phyloP scores from a whole-genome alignment of 306 rosid genomes.

The Prinsepia uniflora region DNA sequence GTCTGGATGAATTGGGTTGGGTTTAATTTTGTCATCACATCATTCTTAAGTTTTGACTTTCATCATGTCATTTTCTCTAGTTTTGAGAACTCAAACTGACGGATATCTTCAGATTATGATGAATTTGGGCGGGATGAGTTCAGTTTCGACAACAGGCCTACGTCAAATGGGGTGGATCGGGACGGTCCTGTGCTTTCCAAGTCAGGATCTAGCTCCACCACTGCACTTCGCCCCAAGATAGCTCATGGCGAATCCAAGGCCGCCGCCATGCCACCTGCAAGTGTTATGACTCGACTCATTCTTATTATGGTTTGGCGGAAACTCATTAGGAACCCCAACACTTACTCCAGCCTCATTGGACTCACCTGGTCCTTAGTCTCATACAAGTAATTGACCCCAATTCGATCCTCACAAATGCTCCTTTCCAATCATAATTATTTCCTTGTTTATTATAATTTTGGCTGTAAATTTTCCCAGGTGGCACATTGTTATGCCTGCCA shows the following conservation, averaged over 20 bases:
- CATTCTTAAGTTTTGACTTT: no score
- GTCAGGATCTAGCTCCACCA: slow-evolving; percentile 74
- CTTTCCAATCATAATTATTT: neutral
- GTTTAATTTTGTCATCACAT: neutral
- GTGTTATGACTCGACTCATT: slow-evolving; percentile 80
- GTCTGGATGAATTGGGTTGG: slow-evolving; percentile 17
- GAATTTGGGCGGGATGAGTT: slow-evolving; percentile 78
- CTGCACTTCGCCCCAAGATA: slow-evolving; percentile 72
- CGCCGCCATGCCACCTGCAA: slow-evolving; percentile 66
- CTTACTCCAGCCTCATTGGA: slow-evolving; percentile 79
- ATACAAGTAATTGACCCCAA: slow-evolving; percentile 43
- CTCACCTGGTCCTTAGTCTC: slow-evolving; percentile 81
- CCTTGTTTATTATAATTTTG: neutral
- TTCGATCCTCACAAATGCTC: neutral
- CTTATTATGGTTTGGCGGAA: slow-evolving; percentile 87
- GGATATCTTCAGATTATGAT: slow-evolving; percentile 46
- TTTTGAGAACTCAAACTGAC: slow-evolving; percentile 1
- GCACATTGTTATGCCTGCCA: slow-evolving; percentile 73
- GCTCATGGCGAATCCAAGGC: slow-evolving; percentile 46
- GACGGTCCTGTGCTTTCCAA: slow-evolving; percentile 76
- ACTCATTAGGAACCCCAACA: slow-evolving; percentile 74
- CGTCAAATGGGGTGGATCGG: slow-evolving; percentile 47
- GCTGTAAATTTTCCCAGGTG: slow-evolving; percentile 41
- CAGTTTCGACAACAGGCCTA: slow-evolving; percentile 69
- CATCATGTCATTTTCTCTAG: slow-evolving; percentile 1